Evolutionary conservation across 306 rosid species (phyloP).

Genomic region (Prunus dulcis): DNA sequence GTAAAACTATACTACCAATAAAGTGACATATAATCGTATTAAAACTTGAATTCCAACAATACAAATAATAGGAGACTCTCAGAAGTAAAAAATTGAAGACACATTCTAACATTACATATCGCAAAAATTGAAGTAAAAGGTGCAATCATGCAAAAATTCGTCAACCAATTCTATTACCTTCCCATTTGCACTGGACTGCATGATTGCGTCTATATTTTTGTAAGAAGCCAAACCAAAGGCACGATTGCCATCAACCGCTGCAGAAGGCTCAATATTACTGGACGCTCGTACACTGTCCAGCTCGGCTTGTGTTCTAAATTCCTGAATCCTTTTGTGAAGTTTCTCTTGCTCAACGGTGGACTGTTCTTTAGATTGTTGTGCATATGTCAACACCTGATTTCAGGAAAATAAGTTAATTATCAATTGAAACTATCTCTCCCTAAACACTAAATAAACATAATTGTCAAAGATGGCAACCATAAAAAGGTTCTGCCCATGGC

Average conservation of each 20-base stretch:
- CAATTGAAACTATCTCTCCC: constrained; percentile 7
- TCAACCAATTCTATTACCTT: constrained; percentile 56
- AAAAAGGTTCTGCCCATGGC: background rate
- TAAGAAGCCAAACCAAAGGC: constrained; percentile 57
- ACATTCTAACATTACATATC: background rate
- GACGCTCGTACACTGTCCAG: constrained; percentile 60
- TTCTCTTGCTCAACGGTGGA: constrained; percentile 91
- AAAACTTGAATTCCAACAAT: background rate
- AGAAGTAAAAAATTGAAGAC: background rate
- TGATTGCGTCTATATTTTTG: constrained; percentile 52
- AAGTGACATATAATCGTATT: background rate
- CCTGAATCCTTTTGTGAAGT: constrained; percentile 97
- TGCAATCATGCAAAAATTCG: background rate
- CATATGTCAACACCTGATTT: constrained; percentile 79
- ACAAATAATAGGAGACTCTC: background rate
- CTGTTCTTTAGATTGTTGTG: constrained; percentile 93
- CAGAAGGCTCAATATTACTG: constrained; percentile 46
- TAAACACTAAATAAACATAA: background rate
- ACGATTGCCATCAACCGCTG: constrained; percentile 46
- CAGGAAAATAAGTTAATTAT: constrained; percentile 19
- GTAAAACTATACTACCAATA: background rate
- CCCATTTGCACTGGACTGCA: constrained; percentile 54
- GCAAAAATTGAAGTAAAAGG: background rate
- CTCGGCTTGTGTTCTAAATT: constrained; percentile 88
- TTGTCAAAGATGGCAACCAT: background rate